Evolutionary conservation across 169 alveolate genomes (phyloP).

Genomic region (Ichthyophthirius multifiliis): DNA sequence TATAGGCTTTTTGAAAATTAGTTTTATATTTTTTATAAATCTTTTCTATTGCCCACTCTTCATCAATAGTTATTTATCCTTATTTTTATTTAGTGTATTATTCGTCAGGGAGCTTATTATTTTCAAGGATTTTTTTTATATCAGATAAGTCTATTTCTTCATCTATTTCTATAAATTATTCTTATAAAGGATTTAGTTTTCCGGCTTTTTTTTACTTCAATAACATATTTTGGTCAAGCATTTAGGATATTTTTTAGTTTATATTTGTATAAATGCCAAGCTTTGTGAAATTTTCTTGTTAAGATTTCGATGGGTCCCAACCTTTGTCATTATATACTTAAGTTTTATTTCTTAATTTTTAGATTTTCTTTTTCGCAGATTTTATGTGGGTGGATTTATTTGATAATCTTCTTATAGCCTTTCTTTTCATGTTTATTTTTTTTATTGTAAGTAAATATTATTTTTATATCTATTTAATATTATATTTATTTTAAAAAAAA

Average conservation of each 20-base stretch:
- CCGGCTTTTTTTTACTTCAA: neutral
- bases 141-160: neutral
- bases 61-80: conserved; percentile 28
- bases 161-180: neutral
- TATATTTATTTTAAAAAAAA: no score
- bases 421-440: neutral
- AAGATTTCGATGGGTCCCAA: neutral
- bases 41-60: conserved; percentile 41
- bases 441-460: neutral
- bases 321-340: neutral
- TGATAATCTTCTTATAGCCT: neutral
- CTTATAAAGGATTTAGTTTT: neutral
- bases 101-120: neutral
- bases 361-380: neutral
- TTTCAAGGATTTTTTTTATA: neutral
- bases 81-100: neutral
- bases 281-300: neutral
- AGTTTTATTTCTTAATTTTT: neutral
- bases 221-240: neutral
- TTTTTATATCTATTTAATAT: neutral
- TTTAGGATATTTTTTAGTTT: neutral
- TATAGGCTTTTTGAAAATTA: conserved; percentile 4
- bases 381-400: neutral
- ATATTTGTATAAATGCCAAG: neutral
- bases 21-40: conserved; percentile 19